Conservation (phyloP, 2,329 filamentous ascomycete species). For the Elsinoe ampelina region DNA sequence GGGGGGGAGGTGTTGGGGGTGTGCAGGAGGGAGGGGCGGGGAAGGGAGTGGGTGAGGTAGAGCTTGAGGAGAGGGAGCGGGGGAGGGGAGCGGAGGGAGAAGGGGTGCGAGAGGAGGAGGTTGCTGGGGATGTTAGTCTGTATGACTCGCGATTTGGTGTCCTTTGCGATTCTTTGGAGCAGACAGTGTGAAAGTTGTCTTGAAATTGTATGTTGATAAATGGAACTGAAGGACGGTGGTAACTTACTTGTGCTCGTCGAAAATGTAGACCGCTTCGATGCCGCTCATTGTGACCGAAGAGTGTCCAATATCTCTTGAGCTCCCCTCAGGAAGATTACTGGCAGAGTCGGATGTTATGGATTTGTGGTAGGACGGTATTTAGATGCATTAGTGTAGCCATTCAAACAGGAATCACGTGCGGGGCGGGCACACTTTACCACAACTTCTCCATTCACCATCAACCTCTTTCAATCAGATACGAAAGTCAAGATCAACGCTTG, state of each 20-base stretch:
- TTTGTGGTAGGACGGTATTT: not conserved
- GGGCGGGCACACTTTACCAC: too few species aligned
- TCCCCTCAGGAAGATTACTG: not conserved
- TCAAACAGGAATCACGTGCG: too few species aligned
- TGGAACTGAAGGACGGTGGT: too few species aligned
- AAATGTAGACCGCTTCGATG: conserved; percentile 94
- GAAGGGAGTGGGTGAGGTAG: conserved; percentile 72
- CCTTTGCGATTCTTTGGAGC: too few species aligned
- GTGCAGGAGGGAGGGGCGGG: conserved; percentile 79
- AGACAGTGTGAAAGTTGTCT: too few species aligned
- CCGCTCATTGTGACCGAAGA: conserved; percentile 44
- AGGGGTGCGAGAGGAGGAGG: conserved; percentile 79
- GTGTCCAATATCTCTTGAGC: too few species aligned
- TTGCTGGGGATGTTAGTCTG: too few species aligned
- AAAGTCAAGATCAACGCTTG: too few species aligned
- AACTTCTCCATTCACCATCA: not conserved
- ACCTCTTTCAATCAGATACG: too few species aligned
- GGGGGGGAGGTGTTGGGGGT: conserved; percentile 72
- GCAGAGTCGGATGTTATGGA: not conserved
- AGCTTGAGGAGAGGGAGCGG: conserved; percentile 69
- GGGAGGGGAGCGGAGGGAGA: conserved; percentile 70
- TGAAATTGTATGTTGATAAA: too few species aligned
- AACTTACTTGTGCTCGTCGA: conserved; percentile 90
- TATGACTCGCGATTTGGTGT: too few species aligned
- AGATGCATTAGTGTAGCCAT: not conserved